Conservation (phyloP, 805 yeast species). For the Candida loeiensis region DNA sequence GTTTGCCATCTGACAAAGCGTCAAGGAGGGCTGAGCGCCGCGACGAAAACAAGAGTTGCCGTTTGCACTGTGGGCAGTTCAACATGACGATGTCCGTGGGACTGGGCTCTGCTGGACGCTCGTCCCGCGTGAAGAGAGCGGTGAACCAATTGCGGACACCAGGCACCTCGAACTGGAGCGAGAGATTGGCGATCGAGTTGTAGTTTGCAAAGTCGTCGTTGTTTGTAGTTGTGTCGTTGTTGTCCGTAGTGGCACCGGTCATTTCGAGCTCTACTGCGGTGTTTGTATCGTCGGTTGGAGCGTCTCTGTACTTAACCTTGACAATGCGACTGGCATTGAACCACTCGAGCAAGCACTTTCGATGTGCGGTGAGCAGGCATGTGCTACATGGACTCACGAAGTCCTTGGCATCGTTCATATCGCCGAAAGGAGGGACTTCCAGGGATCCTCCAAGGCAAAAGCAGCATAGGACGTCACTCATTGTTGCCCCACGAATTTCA, state of each 20-base stretch:
- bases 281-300: conserved; percentile 9
- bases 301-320: conserved; percentile 17
- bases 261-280: background rate
- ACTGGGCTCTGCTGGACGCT: background rate
- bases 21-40: conserved; percentile 24
- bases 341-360: conserved; percentile 41
- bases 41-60: conserved; percentile 31
- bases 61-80: conserved; percentile 41
- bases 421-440: conserved; percentile 40
- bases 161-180: conserved; percentile 6
- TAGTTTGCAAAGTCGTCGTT: background rate
- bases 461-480: conserved; percentile 21
- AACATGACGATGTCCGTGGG: conserved; percentile 7
- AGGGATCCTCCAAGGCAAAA: conserved; percentile 39
- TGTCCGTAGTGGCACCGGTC: background rate
- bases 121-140: background rate
- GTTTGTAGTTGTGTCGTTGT: too few species aligned
- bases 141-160: conserved; percentile 6
- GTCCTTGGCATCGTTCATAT: conserved; percentile 31
- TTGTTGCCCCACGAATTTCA: conserved; percentile 5
- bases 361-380: conserved; percentile 35
- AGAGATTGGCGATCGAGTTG: background rate
- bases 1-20: conserved; percentile 16
- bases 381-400: conserved; percentile 37
- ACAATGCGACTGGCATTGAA: conserved; percentile 32